A percentile compares a stretch with the other conserved stretches of the same genome.
Conservation (phyloP, 1,284 basidiomycete genomes). For the Cutaneotrichosporon sp. region DNA sequence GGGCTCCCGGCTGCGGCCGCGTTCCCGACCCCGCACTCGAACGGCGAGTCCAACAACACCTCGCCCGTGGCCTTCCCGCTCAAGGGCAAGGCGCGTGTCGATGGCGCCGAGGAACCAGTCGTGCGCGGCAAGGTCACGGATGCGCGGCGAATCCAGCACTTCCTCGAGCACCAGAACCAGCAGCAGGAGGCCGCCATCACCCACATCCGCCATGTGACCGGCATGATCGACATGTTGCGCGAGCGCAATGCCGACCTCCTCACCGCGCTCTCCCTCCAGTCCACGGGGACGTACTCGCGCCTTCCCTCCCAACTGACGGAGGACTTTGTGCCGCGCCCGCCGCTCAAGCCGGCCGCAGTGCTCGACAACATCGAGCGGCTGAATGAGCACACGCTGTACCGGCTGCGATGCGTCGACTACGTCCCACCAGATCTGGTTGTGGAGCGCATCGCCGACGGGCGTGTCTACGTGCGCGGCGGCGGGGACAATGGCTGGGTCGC, state of each 20-base stretch:
- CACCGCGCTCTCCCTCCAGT: constrained; percentile 40
- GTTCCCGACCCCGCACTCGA: constrained; percentile 48
- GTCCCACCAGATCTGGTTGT: constrained; percentile 42
- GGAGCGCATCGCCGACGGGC: constrained; percentile 41
- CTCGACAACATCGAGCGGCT: constrained; percentile 37
- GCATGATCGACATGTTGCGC: constrained; percentile 39
- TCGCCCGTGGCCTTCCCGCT: constrained; percentile 27
- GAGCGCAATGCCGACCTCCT: constrained; percentile 49
- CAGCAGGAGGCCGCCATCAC: constrained; percentile 44
- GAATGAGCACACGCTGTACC: constrained; percentile 43
- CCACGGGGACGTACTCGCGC: constrained; percentile 38
- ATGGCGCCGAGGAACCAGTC: constrained; percentile 13
- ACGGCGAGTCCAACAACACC: constrained; percentile 39
- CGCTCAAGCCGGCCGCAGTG: constrained; percentile 35
- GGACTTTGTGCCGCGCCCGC: constrained; percentile 38
- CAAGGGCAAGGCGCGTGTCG: constrained; percentile 32
- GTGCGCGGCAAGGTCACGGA: constrained; percentile 45
- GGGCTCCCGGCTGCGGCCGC: constrained; percentile 19
- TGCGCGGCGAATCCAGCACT: constrained; percentile 43
- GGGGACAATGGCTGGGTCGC: constrained; percentile 40
- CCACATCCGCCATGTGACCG: constrained; percentile 40
- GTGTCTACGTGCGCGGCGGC: constrained; percentile 36
- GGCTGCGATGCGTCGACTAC: constrained; percentile 45
- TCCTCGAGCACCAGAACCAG: constrained; percentile 47
- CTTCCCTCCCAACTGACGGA: constrained; percentile 40